These are phyloP conservation scores for Russula abietina DNA, from an alignment of 768 basidiomycete species.

Conservation along the genomic window DNA sequence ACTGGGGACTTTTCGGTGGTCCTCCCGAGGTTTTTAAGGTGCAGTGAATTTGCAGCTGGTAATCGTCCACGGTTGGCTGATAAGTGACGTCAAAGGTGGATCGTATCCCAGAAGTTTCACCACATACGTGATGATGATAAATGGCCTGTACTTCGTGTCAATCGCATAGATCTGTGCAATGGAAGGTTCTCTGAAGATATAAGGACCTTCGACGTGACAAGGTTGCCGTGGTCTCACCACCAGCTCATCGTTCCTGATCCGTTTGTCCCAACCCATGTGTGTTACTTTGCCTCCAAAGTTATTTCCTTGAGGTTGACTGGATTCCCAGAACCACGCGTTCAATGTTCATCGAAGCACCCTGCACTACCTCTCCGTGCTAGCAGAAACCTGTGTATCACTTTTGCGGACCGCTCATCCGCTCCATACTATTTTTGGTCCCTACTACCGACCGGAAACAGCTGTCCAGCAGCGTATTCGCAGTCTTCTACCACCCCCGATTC, in stretches of 20 bases:
- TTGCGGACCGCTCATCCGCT: conserved; percentile 8
- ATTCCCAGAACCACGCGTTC: conserved; percentile 23
- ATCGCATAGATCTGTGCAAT: not conserved
- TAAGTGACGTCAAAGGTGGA: conserved; percentile 11
- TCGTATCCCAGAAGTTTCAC: conserved; percentile 19
- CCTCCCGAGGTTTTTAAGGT: conserved; percentile 21
- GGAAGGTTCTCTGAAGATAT: conserved; percentile 4
- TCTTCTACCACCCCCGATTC: not conserved
- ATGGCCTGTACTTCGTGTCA: conserved; percentile 19
- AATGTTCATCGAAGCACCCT: conserved; percentile 19
- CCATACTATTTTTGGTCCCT: conserved; percentile 19
- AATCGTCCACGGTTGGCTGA: not conserved
- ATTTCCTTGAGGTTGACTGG: not conserved
- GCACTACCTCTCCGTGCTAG: conserved; percentile 15
- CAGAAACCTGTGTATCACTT: conserved; percentile 15
- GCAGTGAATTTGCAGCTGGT: not conserved
- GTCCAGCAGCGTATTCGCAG: conserved; percentile 7
- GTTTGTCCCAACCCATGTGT: conserved; percentile 20
- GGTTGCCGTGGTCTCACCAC: conserved; percentile 18
- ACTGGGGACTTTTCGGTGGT: conserved; percentile 9
- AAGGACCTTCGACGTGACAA: conserved; percentile 7
- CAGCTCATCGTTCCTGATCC: conserved; percentile 25
- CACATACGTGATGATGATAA: not conserved
- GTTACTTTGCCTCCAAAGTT: not conserved
- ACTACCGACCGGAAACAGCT: conserved; percentile 9